Percentiles rank a stretch among this genome's conserved stretches.
Conservation (phyloP, 2,329 filamentous ascomycete species). For the Colletotrichum orchidophilum region DNA sequence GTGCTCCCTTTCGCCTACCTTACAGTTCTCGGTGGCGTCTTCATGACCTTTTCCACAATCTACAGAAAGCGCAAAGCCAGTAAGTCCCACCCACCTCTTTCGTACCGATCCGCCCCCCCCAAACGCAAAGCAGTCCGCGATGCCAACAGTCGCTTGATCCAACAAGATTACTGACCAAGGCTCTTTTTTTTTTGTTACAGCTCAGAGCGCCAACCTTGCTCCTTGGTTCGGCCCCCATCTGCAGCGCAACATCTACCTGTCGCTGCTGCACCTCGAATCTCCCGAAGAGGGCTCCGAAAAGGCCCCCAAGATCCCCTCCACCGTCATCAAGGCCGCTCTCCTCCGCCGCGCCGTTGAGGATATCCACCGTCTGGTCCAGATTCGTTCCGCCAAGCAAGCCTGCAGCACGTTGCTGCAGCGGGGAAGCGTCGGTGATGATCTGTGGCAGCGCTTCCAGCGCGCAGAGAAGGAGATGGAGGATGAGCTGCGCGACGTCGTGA, state of each 20-base stretch:
- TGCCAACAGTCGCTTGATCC: not conserved
- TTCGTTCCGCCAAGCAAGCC: constrained; percentile 89
- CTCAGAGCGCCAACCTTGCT: constrained; percentile 82
- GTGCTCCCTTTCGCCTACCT: constrained; percentile 90
- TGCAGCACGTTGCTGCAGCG: constrained; percentile 84
- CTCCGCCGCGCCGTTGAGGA: constrained; percentile 91
- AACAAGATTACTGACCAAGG: not conserved
- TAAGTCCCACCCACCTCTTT: constrained; percentile 45
- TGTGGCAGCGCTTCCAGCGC: constrained; percentile 90
- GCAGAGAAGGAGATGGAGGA: constrained; percentile 99
- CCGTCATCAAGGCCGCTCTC: constrained; percentile 86
- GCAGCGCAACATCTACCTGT: constrained; percentile 93
- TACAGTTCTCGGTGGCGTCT: constrained; percentile 83
- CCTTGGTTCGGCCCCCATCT: constrained; percentile 95
- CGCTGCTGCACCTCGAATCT: constrained; percentile 82
- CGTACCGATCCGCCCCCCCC: not conserved
- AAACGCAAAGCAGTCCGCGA: not conserved
- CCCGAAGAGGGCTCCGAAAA: constrained; percentile 72
- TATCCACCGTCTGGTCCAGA: constrained; percentile 88
- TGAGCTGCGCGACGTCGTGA: constrained; percentile 92
- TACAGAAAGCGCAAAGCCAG: constrained; percentile 92
- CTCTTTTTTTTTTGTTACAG: constrained; percentile 52
- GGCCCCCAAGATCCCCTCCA: constrained; percentile 77
- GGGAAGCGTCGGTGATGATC: constrained; percentile 93
- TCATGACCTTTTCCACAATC: constrained; percentile 90